Conservation (phyloP, 345 rosid genomes). For the Citrus hindsii region DNA sequence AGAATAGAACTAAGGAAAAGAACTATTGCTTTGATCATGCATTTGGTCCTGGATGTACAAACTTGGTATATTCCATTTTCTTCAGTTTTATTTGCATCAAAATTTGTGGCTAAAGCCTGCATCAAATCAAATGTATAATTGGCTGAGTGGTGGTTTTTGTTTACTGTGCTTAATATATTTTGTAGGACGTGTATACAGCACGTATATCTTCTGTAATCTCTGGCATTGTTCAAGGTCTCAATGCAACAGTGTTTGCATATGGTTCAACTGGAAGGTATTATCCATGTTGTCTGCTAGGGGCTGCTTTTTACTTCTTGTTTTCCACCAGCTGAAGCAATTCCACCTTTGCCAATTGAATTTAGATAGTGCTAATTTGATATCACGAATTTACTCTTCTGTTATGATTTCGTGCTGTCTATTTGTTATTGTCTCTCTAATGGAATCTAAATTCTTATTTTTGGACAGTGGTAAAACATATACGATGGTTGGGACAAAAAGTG, state of each 20-base stretch:
- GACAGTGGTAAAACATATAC: slow-evolving; percentile 92
- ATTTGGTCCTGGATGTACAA: slow-evolving; percentile 62
- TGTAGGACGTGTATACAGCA: slow-evolving; percentile 63
- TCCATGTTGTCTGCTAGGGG: background rate
- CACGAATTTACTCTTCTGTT: background rate
- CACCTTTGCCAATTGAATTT: background rate
- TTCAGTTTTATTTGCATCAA: background rate
- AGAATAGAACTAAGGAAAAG: slow-evolving; percentile 84
- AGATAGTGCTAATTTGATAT: background rate
- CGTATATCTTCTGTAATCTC: slow-evolving; percentile 67
- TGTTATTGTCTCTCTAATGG: background rate
- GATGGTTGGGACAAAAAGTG: slow-evolving; percentile 84
- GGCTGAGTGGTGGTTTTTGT: background rate
- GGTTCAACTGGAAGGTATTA: slow-evolving; percentile 97
- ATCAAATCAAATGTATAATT: background rate
- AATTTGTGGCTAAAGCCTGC: background rate
- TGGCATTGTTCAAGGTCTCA: slow-evolving; percentile 90
- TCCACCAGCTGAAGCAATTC: background rate
- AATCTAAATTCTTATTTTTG: slow-evolving; percentile 3
- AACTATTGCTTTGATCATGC: slow-evolving; percentile 83
- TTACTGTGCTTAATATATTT: slow-evolving; percentile 6
- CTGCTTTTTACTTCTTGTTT: background rate
- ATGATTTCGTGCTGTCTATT: background rate
- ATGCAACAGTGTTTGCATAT: slow-evolving; percentile 91
- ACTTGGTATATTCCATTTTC: slow-evolving; percentile 35